Evolutionary conservation across 2,329 filamentous ascomycete genomes (phyloP).

Genomic region (Didymella glomerata): DNA sequence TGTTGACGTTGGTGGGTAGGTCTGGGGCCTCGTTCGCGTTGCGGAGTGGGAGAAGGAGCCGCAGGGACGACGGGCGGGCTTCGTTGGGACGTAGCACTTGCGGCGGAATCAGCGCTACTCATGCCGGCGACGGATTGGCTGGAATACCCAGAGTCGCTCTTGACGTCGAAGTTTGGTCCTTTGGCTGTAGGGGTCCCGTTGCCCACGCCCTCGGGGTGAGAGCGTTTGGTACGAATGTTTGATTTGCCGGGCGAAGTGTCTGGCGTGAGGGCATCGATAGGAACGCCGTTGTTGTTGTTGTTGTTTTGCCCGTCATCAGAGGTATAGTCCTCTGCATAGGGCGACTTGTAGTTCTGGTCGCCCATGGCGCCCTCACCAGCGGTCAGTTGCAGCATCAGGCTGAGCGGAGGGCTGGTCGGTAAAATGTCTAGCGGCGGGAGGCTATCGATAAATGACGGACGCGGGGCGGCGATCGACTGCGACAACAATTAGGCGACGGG

Average conservation of each 20-base stretch:
- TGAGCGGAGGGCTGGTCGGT: slow-evolving; percentile 21
- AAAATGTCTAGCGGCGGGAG: slow-evolving; percentile 33
- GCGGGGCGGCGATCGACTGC: slow-evolving; percentile 26
- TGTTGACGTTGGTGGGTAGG: slow-evolving; percentile 25
- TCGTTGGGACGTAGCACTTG: slow-evolving; percentile 48
- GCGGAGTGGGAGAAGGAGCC: slow-evolving; percentile 20
- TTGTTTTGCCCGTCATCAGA: slow-evolving; percentile 48
- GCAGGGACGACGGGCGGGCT: slow-evolving; percentile 36
- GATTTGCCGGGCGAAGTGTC: slow-evolving; percentile 52
- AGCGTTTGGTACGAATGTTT: slow-evolving; percentile 61
- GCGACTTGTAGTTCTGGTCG: slow-evolving; percentile 33
- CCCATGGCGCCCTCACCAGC: slow-evolving; percentile 19
- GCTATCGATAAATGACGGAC: slow-evolving; percentile 31
- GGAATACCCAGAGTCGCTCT: slow-evolving; percentile 70
- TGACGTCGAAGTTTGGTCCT: slow-evolving; percentile 54
- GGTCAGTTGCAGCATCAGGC: slow-evolving; percentile 16
- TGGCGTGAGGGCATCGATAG: slow-evolving; percentile 39
- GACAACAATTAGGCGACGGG: slow-evolving; percentile 29
- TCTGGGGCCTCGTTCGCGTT: slow-evolving; percentile 24
- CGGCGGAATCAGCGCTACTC: slow-evolving; percentile 62
- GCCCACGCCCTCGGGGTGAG: slow-evolving; percentile 50
- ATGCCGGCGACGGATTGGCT: slow-evolving; percentile 64
- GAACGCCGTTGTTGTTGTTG: slow-evolving; percentile 19
- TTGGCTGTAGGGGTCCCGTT: slow-evolving; percentile 38
- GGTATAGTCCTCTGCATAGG: slow-evolving; percentile 53